These are phyloP conservation scores for Botrytis tulipae DNA, from an alignment of 2,329 filamentous ascomycete species.

Conservation along the genomic window DNA sequence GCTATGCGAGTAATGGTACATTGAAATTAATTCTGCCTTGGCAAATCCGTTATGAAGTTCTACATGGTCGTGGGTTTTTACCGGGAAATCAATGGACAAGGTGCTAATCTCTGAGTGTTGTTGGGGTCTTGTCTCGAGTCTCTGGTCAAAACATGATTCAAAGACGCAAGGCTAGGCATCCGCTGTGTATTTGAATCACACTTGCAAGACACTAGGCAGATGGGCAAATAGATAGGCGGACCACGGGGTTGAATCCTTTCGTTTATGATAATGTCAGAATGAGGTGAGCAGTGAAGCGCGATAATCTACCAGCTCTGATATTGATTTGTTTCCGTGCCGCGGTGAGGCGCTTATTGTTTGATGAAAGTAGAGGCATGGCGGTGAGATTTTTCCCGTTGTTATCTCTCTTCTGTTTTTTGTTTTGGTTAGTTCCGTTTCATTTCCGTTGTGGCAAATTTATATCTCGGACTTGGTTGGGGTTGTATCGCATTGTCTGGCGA, in stretches of 20 bases:
- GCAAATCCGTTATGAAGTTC: background rate
- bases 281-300: background rate
- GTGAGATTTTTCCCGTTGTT: background rate
- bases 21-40: background rate
- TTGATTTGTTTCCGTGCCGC: background rate
- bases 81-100: background rate
- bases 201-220: background rate
- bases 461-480: background rate
- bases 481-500: background rate
- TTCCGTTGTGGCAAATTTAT: background rate
- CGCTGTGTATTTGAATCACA: no score
- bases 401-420: no score
- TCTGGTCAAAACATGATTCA: background rate
- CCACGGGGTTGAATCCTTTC: background rate
- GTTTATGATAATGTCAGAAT: background rate
- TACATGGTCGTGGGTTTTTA: background rate
- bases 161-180: background rate
- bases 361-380: no score
- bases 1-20: background rate
- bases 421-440: background rate
- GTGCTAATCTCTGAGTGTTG: background rate
- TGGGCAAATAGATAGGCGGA: background rate
- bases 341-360: no score
- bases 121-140: background rate
- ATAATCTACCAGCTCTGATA: background rate